Evolutionary conservation across 1,284 basidiomycete species (phyloP).

Genomic region (Naganishia sp.): DNA sequence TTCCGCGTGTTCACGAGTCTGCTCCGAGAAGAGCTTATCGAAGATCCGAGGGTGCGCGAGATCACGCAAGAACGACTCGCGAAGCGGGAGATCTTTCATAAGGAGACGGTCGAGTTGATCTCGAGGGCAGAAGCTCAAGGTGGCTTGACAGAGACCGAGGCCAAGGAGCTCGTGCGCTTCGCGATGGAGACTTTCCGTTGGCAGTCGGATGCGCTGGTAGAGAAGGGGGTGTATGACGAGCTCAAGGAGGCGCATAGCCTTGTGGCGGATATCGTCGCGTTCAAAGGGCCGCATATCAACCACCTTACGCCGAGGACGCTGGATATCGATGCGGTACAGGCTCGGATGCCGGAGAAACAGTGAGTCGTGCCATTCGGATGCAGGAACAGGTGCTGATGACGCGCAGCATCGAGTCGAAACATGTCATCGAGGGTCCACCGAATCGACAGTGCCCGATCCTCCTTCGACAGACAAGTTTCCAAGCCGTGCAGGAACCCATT

Average conservation of each 20-base stretch:
- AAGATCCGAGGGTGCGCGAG: constrained; percentile 39
- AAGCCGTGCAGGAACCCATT: constrained; percentile 53
- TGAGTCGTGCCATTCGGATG: constrained; percentile 24
- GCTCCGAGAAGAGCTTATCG: constrained; percentile 50
- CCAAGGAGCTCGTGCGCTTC: constrained; percentile 45
- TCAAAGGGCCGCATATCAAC: constrained; percentile 56
- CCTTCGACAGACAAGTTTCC: constrained; percentile 55
- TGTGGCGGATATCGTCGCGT: constrained; percentile 54
- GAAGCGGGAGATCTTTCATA: constrained; percentile 51
- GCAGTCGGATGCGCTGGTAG: constrained; percentile 51
- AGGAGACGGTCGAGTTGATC: constrained; percentile 43
- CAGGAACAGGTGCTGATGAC: not conserved
- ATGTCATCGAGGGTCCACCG: constrained; percentile 54
- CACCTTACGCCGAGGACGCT: constrained; percentile 56
- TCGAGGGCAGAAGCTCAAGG: constrained; percentile 45
- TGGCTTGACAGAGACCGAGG: constrained; percentile 37
- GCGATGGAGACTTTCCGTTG: constrained; percentile 54
- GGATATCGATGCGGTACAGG: constrained; percentile 55
- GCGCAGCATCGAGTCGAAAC: constrained; percentile 53
- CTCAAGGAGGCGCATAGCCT: constrained; percentile 50
- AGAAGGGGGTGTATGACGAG: constrained; percentile 44
- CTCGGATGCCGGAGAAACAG: constrained; percentile 48
- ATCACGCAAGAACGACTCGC: constrained; percentile 44
- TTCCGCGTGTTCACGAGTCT: constrained; percentile 55
- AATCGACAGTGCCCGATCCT: constrained; percentile 49